phyloP scores from a whole-genome alignment of 225 moss, liverwort and hornwort genomes.

The Bryoerythrophyllum caledonicum region DNA sequence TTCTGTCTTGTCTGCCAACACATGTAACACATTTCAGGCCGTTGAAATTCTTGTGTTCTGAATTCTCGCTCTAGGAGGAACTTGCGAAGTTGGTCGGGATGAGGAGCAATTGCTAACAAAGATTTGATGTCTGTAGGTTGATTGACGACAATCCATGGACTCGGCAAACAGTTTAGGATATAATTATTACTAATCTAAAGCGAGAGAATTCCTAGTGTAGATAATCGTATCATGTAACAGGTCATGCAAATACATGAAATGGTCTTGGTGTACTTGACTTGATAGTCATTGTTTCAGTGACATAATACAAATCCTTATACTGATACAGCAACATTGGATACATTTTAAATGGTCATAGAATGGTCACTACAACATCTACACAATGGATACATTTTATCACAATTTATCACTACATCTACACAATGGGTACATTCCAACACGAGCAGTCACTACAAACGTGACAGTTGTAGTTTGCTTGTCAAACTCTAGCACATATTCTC shows the following conservation, averaged over 20 bases:
- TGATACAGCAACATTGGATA: too few species aligned
- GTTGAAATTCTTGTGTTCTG: neutral
- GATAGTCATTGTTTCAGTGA: neutral
- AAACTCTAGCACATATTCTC: too few species aligned
- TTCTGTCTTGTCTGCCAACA: neutral
- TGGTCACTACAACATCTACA: too few species aligned
- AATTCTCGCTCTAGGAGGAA: neutral
- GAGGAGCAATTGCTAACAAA: constrained; percentile 10
- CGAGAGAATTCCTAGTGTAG: neutral
- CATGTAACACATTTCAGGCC: neutral
- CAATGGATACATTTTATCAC: too few species aligned
- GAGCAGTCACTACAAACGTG: too few species aligned
- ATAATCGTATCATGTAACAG: neutral
- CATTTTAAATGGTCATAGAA: neutral
- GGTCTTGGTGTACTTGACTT: neutral
- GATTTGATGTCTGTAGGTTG: constrained; percentile 32
- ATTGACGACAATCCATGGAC: constrained; percentile 46
- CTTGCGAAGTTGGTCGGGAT: neutral
- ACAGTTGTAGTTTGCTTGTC: too few species aligned
- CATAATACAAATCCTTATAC: neutral
- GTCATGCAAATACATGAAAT: neutral
- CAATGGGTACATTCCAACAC: too few species aligned
- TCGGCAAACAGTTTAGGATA: constrained; percentile 4
- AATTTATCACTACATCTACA: too few species aligned
- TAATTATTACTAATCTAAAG: neutral